Conservation (phyloP, 169 alveolate species). For the Toxoplasma gondii region DNA sequence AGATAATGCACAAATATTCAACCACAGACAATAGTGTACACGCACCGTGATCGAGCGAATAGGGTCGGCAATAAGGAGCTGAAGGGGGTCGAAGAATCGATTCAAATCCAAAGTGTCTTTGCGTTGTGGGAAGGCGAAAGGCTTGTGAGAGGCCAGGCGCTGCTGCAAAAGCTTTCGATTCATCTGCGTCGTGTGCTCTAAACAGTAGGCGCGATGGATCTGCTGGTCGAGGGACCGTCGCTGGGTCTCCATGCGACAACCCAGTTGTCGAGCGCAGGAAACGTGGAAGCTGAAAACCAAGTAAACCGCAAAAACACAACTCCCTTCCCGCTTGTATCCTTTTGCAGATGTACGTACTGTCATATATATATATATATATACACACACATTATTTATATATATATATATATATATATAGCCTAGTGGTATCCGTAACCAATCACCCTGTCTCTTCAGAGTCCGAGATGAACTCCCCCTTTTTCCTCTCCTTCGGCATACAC, state of each 20-base stretch:
- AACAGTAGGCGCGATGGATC: conserved; percentile 33
- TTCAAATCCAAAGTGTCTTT: conserved; percentile 1
- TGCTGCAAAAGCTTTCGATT: background rate
- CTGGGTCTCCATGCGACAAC: conserved; percentile 63
- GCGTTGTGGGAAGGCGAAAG: background rate
- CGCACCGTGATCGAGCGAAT: background rate
- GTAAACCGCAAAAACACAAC: background rate
- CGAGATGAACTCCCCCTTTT: too few species aligned
- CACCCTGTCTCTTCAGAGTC: too few species aligned
- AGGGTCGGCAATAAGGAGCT: conserved; percentile 15
- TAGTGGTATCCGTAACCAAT: too few species aligned
- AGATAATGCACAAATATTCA: background rate
- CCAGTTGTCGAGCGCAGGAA: conserved; percentile 57
- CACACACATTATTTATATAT: too few species aligned
- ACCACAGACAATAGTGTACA: background rate
- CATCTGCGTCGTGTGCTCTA: conserved; percentile 22
- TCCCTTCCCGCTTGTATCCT: background rate
- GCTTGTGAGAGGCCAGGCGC: background rate
- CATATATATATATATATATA: too few species aligned
- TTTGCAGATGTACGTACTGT: too few species aligned
- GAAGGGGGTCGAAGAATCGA: conserved; percentile 32
- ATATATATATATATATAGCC: too few species aligned
- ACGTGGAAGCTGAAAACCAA: conserved; percentile 47
- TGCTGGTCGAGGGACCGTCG: conserved; percentile 31
- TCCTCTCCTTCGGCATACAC: too few species aligned